Evolutionary conservation across 2,329 filamentous ascomycete species (phyloP).

Genomic region (Microthyrium microscopicum): DNA sequence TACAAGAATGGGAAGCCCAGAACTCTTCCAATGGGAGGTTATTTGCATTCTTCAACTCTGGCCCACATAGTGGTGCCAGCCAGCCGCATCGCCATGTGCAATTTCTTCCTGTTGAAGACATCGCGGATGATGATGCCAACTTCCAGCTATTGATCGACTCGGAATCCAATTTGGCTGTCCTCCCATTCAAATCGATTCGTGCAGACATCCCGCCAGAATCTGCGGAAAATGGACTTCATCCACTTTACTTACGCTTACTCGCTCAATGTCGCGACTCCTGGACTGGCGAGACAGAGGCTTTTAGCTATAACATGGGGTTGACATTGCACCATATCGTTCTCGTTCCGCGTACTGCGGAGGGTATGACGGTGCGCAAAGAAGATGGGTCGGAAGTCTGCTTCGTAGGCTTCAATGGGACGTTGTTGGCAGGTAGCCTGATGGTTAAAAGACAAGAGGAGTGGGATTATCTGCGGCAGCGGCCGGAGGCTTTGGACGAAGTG

Average conservation of each 20-base stretch:
- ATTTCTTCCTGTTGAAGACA: conserved; percentile 47
- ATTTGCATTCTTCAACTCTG: conserved; percentile 56
- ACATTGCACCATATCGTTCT: conserved; percentile 37
- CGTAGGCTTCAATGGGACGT: conserved; percentile 39
- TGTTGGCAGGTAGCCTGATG: conserved; percentile 41
- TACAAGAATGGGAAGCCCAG: conserved; percentile 36
- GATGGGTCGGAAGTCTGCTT: conserved; percentile 22
- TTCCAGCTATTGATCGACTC: conserved; percentile 38
- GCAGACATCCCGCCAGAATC: conserved; percentile 2
- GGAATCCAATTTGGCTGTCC: conserved; percentile 6
- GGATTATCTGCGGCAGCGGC: conserved; percentile 27
- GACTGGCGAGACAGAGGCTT: too few species aligned
- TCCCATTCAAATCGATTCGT: background rate
- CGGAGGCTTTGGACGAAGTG: conserved; percentile 25
- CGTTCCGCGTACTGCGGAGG: conserved; percentile 31
- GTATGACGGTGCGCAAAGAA: conserved; percentile 23
- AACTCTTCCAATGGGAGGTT: conserved; percentile 23
- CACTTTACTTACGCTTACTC: too few species aligned
- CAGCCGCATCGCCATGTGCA: conserved; percentile 59
- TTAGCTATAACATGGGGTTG: conserved; percentile 44
- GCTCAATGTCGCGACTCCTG: too few species aligned
- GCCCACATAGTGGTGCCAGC: conserved; percentile 49
- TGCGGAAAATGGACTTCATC: background rate
- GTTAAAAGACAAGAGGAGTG: conserved; percentile 39
- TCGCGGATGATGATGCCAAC: conserved; percentile 29